Evolutionary conservation across 352 stramenopile species (phyloP), one percentile per base, ranked within the genome.

Genomic region (Globisporangium carolinianum): DNA sequence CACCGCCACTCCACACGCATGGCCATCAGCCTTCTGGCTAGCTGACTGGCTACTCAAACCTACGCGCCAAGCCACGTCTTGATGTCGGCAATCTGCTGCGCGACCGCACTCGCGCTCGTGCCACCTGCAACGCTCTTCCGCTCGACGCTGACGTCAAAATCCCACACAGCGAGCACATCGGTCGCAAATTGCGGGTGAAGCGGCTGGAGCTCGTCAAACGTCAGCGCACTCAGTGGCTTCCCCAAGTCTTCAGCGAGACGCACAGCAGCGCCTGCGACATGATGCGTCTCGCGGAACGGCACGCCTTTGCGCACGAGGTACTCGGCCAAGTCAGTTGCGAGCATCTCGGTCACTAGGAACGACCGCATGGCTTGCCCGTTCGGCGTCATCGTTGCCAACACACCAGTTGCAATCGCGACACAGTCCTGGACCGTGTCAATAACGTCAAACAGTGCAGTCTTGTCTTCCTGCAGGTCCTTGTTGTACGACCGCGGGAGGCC

Each of bases 401-500:
- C 96, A 47, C 96, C 97, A 6, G 90, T 98, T 32, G 93, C 87
- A 76, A 99, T 98, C 55, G 96, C 92, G 38, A 99, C 72, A 67
- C 94, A 98, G 82, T 98, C 96, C 66, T 97, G 86, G 54, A 99
- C 93, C 37, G 93, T 99, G 68, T 98, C 93, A 41, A 99, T 91
- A 6, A 96, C 89, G 78, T 98, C 92, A 65, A 99, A 99, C 24
- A 99, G 79, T 53, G 94, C 87, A 49, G 98, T 91, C 84, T 99
- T 99, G 79, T 99, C 97, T 77, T 99, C 97, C 75, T 99, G 97
- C 36, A 99, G 81, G 71, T 99, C 97, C 83, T 99, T 99, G 82
- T 99, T 99, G 89, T 99, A 99, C 35, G 96, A 98, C 41, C 95
- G 86, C 47, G 97, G 97, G 45, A 99, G 73, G 11, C 81, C 83